Base-by-base conservation (phyloP, 2,329 filamentous ascomycete species). In the Neurospora sp. region DNA sequence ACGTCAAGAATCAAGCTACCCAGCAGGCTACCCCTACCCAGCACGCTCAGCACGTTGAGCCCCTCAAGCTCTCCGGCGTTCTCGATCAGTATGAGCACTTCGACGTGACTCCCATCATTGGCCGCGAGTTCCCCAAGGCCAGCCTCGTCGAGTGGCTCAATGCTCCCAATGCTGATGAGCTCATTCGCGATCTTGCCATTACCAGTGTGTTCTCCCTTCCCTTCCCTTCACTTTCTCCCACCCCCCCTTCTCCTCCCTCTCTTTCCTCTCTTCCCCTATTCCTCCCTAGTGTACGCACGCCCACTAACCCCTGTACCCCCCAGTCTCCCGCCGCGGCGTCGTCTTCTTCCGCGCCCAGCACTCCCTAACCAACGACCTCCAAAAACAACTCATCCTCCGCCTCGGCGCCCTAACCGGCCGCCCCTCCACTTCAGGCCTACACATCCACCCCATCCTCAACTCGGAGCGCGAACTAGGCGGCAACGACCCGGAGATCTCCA, bases 181-280 rank as follows among this genome's bases (percentile, higher is more conserved):
- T 90, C 23, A 77, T 92, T 33, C 84, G 87, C 0, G 90, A 92
- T 74, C 81, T 93, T 0, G 90, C 89, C 42, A 88, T 91, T 71
- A 90, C 87, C 1, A 86, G 89, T 91, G 79, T 73, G 82, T 71
- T 71, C 10, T 9, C 3, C 15, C 13, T 4, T 15, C 46, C 6
- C 13, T 10, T 33, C 13, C 2, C 28, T 33, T 33, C 28, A 1
- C 4, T 28, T 28, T 3, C 28, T 5, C 28, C 28, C 28, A 1
- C 1, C 28, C 33, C 33, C 6, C 6, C 28, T 42, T 9, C n/a
- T 69, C n/a, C 38, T 7, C 9, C 36, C 6, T n/a, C n/a, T n/a
- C 15, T 5, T 11, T 1, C 3, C n/a, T 13, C 28, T 28, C 11
- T 19, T 36, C 13, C 36, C 17, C 13, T 6, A 11, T n/a, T n/a